Evolutionary conservation across 805 yeast genomes (phyloP), one percentile per base, ranked within the genome.

Genomic region (Metschnikowia gelsemii): DNA sequence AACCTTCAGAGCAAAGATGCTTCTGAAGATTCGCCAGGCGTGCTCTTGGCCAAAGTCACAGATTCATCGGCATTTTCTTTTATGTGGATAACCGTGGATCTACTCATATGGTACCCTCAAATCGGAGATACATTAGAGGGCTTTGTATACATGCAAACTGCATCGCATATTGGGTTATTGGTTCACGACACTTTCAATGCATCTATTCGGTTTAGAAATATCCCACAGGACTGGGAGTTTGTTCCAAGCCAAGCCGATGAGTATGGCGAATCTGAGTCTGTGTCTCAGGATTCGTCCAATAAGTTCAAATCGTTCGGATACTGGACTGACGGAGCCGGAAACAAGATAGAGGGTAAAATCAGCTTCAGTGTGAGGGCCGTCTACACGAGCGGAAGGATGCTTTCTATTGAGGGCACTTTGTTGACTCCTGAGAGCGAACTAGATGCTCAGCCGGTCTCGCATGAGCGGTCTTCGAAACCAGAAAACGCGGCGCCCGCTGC

Each of bases 171-270:
- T 55, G 98, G 97, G 46, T 71, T 93, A 46, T 74, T 93, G 50
- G 73, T 93, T 36, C 90, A 87, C 61, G 98, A 93, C 65, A 87
- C 95, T 1, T 93, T 93, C 70, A 93, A 93, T 65, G 97, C 97
- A 17, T 81, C 91, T 33, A 87, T 93, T 49, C 87, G 86, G 63
- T 81, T 86, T 59, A 82, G 76, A 58, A 82, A 80, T 54, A 89
- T 93, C 46, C 99, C 99, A n/a, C 66, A 70, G 30, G 76, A 72
- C 34, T 93, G 99, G 99, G 70, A 71, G 24, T 93, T 91, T 63
- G 75, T 87, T 40, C 91, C 93, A 37, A 80, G 76, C 54, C 88
- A 87, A 58, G 81, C 74, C 18, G 91, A 84, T 53, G 87, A 79
- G 49, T 51, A 55, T 20, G 59, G 43, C 13, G 60, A 57, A 32